phyloP scores from a whole-genome alignment of 768 basidiomycete genomes.

The Amanita pseudoporphyria region DNA sequence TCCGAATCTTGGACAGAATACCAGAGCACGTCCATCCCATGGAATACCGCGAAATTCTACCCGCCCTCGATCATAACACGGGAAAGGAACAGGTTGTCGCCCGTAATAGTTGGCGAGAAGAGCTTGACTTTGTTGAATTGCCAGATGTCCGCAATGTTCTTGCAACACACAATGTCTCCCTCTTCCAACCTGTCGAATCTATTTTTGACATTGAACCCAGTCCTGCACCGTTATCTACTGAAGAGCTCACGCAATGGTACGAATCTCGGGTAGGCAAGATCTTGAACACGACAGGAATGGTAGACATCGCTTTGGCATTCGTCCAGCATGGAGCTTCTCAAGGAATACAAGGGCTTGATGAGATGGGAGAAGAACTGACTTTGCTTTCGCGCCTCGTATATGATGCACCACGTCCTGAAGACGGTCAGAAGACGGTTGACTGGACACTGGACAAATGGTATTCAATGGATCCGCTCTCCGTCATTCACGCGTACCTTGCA shows the following conservation, averaged over 20 bases:
- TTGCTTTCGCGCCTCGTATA: slow-evolving; percentile 84
- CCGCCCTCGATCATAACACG: slow-evolving; percentile 40
- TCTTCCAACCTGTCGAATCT: background rate
- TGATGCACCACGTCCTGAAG: slow-evolving; percentile 48
- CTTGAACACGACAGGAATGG: slow-evolving; percentile 58
- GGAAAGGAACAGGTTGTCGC: slow-evolving; percentile 31
- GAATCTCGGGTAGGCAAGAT: slow-evolving; percentile 48
- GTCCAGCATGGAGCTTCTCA: slow-evolving; percentile 83
- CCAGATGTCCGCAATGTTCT: slow-evolving; percentile 33
- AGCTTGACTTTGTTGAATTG: slow-evolving; percentile 52
- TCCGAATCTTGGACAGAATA: slow-evolving; percentile 59
- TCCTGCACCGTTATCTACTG: slow-evolving; percentile 29
- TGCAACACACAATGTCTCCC: slow-evolving; percentile 12
- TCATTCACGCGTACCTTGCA: slow-evolving; percentile 68
- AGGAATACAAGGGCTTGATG: slow-evolving; percentile 69
- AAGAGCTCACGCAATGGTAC: slow-evolving; percentile 70
- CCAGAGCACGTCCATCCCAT: slow-evolving; percentile 66
- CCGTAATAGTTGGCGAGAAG: slow-evolving; percentile 37
- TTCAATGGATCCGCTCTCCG: slow-evolving; percentile 48
- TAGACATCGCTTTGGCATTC: slow-evolving; percentile 69
- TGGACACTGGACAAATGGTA: slow-evolving; percentile 77
- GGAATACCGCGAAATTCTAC: slow-evolving; percentile 52
- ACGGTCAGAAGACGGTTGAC: slow-evolving; percentile 31
- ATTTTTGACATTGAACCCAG: slow-evolving; percentile 10
- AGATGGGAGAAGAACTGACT: slow-evolving; percentile 85